phyloP scores from a whole-genome alignment of 768 basidiomycete genomes.

The Glaciozyma antarctica region DNA sequence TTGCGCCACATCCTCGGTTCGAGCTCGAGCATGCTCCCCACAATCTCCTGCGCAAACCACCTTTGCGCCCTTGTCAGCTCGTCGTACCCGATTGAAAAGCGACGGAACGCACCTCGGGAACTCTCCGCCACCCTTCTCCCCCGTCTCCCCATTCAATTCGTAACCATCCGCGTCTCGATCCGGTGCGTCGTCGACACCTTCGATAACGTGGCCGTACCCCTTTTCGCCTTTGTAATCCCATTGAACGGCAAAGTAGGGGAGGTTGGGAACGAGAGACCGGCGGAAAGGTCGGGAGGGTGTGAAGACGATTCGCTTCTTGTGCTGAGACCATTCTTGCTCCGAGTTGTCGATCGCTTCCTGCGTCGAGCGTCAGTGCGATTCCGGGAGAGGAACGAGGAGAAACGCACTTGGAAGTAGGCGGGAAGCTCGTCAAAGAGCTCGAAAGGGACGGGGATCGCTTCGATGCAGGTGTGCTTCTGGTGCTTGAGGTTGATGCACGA shows the following conservation, averaged over 20 bases:
- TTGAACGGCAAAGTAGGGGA: constrained; percentile 98
- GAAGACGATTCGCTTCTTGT: constrained; percentile 95
- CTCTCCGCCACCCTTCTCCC: constrained; percentile 80
- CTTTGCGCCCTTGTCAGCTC: constrained; percentile 41
- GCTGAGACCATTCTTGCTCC: constrained; percentile 95
- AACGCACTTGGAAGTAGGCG: constrained; percentile 76
- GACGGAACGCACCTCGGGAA: constrained; percentile 63
- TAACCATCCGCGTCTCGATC: constrained; percentile 56
- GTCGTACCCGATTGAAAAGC: neutral
- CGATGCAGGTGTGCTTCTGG: constrained; percentile 87
- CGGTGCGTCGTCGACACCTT: constrained; percentile 64
- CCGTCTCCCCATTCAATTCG: constrained; percentile 50
- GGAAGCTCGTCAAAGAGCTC: constrained; percentile 76
- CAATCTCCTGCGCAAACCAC: constrained; percentile 89
- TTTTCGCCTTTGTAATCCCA: constrained; percentile 94
- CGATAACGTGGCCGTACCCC: constrained; percentile 96
- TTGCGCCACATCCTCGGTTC: constrained; percentile 78
- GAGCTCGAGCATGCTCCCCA: constrained; percentile 79
- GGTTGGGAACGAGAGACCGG: constrained; percentile 85
- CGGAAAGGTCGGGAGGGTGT: constrained; percentile 81
- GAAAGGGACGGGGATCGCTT: constrained; percentile 87
- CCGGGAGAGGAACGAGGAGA: neutral
- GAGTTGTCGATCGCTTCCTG: constrained; percentile 89
- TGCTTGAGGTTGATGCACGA: constrained; percentile 76
- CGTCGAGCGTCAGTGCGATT: neutral